Evolutionary conservation across 164 flowering plant species (phyloP), one percentile per base, ranked within the genome.

Genomic region (Annona cherimola): DNA sequence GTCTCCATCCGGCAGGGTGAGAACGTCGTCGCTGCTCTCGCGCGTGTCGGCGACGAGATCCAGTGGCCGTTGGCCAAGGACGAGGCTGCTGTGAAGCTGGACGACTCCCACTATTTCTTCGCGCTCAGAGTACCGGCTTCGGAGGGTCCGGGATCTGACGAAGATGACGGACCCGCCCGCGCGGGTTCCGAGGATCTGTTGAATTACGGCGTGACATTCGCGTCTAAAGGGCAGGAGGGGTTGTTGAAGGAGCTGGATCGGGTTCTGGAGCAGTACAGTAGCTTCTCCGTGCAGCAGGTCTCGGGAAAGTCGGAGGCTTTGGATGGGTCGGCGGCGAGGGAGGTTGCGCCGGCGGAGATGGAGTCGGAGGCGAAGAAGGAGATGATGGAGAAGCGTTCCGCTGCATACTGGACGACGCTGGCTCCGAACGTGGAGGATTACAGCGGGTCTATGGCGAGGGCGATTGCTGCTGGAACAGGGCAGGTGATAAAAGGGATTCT

Each of bases 371-470:
- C 79, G 78, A 85, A 82, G 78, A 87, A 76, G 82, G 87, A 87
- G 73, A n/a, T 70, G 83, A 72, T 87, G 85, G 90, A 88, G 89
- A 82, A 83, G 76, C 79, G 75, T 5, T 83, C 87, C 2, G 87
- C 88, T 0, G 96, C 94, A 40, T 95, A 89, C 35, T 93, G 98
- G 99, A 93, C 99, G 0, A 91, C 99, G 0, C 68, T 93, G 80
- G 97, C 99, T 0, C 98, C 98, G 1, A 90, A 93, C 77, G 98
- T 93, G 79, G 99, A 93, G 86, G 98, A 95, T 69, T 93, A 93
- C 63, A 89, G 92, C 66, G 85, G 93, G 3, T 63, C 20, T 1
- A 80, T 84, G 2, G 93, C 98, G 1, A 88, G 79, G 85, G 63
- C 81, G 72, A 88, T 95, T 65, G 97, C 98, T 0, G 76, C 85